Conservation (phyloP, 2,329 filamentous ascomycete species). For the Trichoderma sp. region DNA sequence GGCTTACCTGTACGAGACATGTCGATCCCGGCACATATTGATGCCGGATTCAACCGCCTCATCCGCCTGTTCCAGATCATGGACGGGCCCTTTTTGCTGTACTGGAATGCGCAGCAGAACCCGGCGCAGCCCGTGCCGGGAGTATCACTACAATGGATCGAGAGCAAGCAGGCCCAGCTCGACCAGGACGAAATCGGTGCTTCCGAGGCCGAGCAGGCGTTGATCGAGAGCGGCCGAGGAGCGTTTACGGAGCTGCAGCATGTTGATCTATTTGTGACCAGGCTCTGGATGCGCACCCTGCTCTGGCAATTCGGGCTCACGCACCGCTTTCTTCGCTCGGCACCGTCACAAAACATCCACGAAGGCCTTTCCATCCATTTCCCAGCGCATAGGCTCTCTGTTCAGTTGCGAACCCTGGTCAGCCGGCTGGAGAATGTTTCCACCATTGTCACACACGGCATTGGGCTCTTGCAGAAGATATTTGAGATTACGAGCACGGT, state of each 20-base stretch:
- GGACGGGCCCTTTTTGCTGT: constrained; percentile 37
- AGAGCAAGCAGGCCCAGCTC: constrained; percentile 40
- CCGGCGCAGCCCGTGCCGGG: constrained; percentile 22
- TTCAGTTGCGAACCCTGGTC: constrained; percentile 39
- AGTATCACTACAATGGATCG: constrained; percentile 39
- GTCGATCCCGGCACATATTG: constrained; percentile 35
- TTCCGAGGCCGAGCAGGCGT: constrained; percentile 28
- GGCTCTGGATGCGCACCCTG: constrained; percentile 41
- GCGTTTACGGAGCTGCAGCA: constrained; percentile 39
- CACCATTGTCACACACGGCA: constrained; percentile 53
- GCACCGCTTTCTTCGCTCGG: constrained; percentile 36
- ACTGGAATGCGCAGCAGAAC: constrained; percentile 36
- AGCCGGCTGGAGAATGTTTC: constrained; percentile 34
- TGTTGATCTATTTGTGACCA: constrained; percentile 40
- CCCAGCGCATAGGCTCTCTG: constrained; percentile 38
- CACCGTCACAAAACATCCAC: constrained; percentile 32
- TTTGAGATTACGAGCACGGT: constrained; percentile 60
- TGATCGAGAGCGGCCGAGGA: constrained; percentile 27
- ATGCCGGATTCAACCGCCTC: constrained; percentile 38
- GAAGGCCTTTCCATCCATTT: constrained; percentile 40
- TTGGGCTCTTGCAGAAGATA: constrained; percentile 55
- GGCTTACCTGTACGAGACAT: constrained; percentile 33
- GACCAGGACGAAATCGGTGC: constrained; percentile 37
- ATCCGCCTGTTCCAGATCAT: constrained; percentile 38
- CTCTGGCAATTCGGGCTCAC: constrained; percentile 43